phyloP scores from a whole-genome alignment of 306 rosid genomes.

The Quercus alba region DNA sequence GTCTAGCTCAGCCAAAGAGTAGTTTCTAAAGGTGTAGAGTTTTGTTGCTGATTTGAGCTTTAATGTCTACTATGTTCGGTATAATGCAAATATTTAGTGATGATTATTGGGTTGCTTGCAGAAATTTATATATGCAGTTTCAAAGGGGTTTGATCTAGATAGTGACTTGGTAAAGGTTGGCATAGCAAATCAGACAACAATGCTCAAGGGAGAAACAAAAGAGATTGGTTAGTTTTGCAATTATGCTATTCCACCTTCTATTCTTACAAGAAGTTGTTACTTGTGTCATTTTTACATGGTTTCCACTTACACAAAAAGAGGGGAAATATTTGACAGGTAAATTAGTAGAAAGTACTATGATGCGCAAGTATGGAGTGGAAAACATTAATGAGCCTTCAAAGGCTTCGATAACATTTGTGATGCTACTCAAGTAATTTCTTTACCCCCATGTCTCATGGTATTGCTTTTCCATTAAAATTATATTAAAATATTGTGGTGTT shows the following conservation, averaged over 20 bases:
- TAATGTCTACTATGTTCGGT: no score
- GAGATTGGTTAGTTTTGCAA: conserved; percentile 68
- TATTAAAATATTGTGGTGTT: no score
- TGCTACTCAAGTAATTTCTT: conserved; percentile 78
- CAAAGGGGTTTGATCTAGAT: conserved; percentile 85
- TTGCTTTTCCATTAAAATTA: neutral
- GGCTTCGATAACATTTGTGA: conserved; percentile 98
- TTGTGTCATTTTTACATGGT: conserved; percentile 12
- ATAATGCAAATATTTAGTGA: no score
- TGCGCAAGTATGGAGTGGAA: conserved; percentile 82
- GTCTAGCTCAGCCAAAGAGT: no score
- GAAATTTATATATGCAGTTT: neutral
- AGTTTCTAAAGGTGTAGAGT: no score
- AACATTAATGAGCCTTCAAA: conserved; percentile 71
- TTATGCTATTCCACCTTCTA: neutral
- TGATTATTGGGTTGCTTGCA: no score
- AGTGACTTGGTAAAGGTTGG: conserved; percentile 65
- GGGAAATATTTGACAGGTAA: conserved; percentile 50
- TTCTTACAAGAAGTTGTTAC: neutral
- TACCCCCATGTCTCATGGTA: neutral
- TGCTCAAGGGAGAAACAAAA: conserved; percentile 99
- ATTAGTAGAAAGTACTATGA: conserved; percentile 77
- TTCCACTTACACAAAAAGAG: neutral
- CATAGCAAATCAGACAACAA: conserved; percentile 96
- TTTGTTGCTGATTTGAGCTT: no score